Evolutionary conservation across 148 eudicot species (phyloP), one percentile per base, ranked within the genome.

Genomic region (Vaccinium corymbosum): DNA sequence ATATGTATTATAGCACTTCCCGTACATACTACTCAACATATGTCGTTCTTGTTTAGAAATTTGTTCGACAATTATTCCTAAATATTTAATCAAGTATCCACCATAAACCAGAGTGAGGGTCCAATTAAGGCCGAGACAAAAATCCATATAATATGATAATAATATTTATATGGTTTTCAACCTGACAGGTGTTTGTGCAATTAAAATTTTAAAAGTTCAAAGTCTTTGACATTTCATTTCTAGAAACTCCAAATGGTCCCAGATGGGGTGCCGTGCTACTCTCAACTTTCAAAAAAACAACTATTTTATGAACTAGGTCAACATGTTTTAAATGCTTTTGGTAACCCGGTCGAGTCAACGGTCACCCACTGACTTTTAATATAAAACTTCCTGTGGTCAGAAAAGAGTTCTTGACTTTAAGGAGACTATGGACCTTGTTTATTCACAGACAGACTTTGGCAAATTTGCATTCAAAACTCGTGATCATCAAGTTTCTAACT

Each of bases 211-310:
- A 10, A 12, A 51, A 8, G 2, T 12, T 51, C 11, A 51, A 13
- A 27, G 73, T 25, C 17, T 68, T 68, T 27, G 17, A 12, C 35
- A 3, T 68, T 11, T 68, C 38, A 27, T 27, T 68, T 61, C 74
- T 80, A 80, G 72, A 80, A 62, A 46, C 22, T 62, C 72, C 53
- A 12, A 11, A 32, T 20, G n/a, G 82, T 62, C 73, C 49, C 17
- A 62, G 74, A 62, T 62, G 82, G 73, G 7, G 53, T 20, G 82
- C 82, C 35, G 35, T 32, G 35, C 35, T 62, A 13, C 6, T 80
- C 19, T 80, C 53, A 59, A 32, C 71, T 59, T 80, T 59, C 27
- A 38, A 59, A 20, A 57, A 15, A 53, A 8, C 15, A 51, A 13
- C 5, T 0, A 35, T 25, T 80, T 4, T 35, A 20, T 19, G 25